These are phyloP conservation scores for Aspergillus eucalypticola DNA, from an alignment of 2,329 filamentous ascomycete genomes.

Conservation along the genomic window DNA sequence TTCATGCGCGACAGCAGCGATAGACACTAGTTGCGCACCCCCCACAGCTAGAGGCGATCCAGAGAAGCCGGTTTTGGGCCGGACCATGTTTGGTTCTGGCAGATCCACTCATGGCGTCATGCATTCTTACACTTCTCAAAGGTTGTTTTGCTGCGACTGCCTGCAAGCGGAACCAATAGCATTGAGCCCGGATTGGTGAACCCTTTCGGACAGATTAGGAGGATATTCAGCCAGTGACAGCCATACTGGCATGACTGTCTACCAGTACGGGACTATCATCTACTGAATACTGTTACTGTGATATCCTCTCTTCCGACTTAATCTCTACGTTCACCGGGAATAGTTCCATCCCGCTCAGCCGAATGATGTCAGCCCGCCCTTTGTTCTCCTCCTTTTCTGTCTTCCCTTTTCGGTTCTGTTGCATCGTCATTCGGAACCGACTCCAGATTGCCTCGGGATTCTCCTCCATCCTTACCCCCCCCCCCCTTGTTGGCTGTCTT, in stretches of 20 bases:
- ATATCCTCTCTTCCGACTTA: too few relatives aligned
- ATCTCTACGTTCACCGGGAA: too few relatives aligned
- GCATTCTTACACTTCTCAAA: background rate
- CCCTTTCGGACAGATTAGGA: background rate
- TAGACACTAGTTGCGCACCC: background rate
- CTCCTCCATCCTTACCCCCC: background rate
- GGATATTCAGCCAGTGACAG: too few relatives aligned
- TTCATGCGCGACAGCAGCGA: background rate
- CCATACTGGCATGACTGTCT: too few relatives aligned
- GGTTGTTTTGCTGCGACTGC: background rate
- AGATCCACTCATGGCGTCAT: slow-evolving; percentile 28
- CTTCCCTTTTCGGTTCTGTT: background rate
- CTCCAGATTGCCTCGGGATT: background rate
- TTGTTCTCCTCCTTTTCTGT: too few relatives aligned
- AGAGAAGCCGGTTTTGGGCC: background rate
- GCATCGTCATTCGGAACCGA: background rate
- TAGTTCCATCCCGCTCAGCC: background rate
- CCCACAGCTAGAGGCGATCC: slow-evolving; percentile 4
- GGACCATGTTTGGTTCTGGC: slow-evolving; percentile 12
- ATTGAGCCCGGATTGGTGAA: background rate
- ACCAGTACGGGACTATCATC: too few relatives aligned
- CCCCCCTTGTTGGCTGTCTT: background rate
- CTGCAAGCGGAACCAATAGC: background rate
- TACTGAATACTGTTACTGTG: too few relatives aligned
- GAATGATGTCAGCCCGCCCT: background rate